A percentile compares a stretch with the other conserved stretches of the same genome.
phyloP scores from a whole-genome alignment of 164 flowering plant genomes.

The Paratinospora sagittata region DNA sequence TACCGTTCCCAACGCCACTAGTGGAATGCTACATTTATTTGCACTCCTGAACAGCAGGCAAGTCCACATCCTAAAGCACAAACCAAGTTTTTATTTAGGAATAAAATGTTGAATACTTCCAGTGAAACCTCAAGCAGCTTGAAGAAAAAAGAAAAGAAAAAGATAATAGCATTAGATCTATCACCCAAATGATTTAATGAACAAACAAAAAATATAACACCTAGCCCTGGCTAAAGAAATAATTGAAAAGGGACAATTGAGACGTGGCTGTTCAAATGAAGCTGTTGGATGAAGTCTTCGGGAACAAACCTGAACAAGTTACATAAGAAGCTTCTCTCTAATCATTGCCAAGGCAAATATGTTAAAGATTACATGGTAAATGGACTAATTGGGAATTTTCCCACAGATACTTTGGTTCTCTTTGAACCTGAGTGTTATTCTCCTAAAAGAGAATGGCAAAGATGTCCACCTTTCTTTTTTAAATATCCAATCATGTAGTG shows the following conservation, averaged over 20 bases:
- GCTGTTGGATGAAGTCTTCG: too few species aligned
- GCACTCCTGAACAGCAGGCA: slow-evolving; percentile 78
- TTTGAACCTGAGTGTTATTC: too few species aligned
- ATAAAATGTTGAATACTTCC: background rate
- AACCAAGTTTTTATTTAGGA: background rate
- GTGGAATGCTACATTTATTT: slow-evolving; percentile 65
- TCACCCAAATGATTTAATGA: background rate
- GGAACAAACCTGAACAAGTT: too few species aligned
- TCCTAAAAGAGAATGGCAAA: too few species aligned
- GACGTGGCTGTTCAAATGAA: background rate
- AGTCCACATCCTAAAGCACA: slow-evolving; percentile 74
- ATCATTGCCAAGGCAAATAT: too few species aligned
- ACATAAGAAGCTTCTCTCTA: too few species aligned
- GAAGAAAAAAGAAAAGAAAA: background rate
- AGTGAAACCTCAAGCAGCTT: background rate
- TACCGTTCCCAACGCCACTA: slow-evolving; percentile 94
- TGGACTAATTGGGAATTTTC: too few species aligned
- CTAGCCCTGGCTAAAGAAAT: background rate
- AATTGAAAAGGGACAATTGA: background rate
- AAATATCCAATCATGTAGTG: too few species aligned
- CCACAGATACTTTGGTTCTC: too few species aligned
- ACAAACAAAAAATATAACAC: background rate
- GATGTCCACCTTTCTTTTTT: too few species aligned
- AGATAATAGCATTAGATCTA: too few species aligned
- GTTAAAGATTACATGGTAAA: too few species aligned